Evolutionary conservation across 352 stramenopile genomes (phyloP).

Genomic region (Globisporangium heterothallicum): DNA sequence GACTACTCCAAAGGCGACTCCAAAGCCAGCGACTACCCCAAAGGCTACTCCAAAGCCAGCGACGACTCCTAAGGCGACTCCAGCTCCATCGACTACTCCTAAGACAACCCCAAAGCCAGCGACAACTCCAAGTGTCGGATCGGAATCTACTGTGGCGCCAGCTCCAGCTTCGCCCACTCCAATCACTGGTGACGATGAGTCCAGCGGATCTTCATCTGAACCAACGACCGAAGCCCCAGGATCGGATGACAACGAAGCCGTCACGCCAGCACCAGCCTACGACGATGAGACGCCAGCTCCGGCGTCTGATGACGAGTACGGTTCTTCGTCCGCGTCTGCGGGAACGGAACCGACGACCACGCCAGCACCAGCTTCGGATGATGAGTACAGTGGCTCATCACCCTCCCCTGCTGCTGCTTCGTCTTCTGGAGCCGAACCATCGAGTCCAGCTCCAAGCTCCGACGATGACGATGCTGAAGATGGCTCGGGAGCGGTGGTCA

Average conservation of each 20-base stretch:
- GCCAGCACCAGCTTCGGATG: neutral
- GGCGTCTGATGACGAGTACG: neutral
- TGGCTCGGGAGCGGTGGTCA: neutral
- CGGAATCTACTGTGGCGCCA: constrained; percentile 1
- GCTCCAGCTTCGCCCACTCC: neutral
- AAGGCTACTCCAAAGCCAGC: constrained; percentile 11
- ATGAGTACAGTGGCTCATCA: neutral
- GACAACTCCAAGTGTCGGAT: constrained; percentile 1
- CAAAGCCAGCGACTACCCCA: constrained; percentile 10
- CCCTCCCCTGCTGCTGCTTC: neutral
- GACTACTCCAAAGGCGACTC: constrained; percentile 14
- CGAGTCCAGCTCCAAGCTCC: neutral
- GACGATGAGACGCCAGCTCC: neutral
- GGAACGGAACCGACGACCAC: neutral
- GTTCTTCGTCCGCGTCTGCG: neutral
- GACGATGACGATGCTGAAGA: neutral
- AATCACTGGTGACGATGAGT: neutral
- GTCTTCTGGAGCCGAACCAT: neutral
- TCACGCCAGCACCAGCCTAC: neutral
- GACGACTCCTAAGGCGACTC: constrained; percentile 10
- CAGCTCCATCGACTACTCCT: constrained; percentile 5
- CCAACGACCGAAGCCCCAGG: neutral
- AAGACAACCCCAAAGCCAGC: constrained; percentile 3
- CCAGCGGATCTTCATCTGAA: neutral
- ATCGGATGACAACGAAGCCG: neutral